Conservation (phyloP, 2,329 filamentous ascomycete species). For the Dactylonectria macrodidyma region DNA sequence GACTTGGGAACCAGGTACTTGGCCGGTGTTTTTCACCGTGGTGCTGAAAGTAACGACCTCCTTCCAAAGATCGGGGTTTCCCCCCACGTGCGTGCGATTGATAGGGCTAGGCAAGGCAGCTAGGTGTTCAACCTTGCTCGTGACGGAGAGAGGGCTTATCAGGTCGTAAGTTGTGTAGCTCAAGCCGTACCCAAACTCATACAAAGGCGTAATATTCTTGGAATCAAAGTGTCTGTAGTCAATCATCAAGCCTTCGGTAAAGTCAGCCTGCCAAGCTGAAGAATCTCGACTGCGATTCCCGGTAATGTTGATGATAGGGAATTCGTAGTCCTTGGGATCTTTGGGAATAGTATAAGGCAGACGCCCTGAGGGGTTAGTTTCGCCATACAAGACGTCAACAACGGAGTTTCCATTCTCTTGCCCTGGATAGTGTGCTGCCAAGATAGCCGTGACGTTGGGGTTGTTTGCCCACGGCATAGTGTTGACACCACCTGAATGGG, state of each 20-base stretch:
- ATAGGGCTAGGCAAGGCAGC: constrained; percentile 53
- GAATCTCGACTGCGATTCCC: constrained; percentile 59
- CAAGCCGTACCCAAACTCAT: constrained; percentile 83
- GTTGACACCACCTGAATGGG: constrained; percentile 74
- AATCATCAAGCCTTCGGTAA: constrained; percentile 65
- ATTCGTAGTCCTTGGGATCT: constrained; percentile 69
- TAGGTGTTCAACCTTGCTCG: constrained; percentile 52
- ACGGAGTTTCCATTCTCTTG: constrained; percentile 74
- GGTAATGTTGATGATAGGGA: constrained; percentile 55
- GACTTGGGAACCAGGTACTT: constrained; percentile 63
- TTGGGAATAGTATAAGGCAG: constrained; percentile 74
- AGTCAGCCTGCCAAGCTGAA: constrained; percentile 66
- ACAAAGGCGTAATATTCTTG: constrained; percentile 71
- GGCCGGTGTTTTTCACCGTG: constrained; percentile 76
- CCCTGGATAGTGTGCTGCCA: constrained; percentile 73
- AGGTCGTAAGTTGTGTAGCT: constrained; percentile 80
- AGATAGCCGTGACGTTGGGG: constrained; percentile 73
- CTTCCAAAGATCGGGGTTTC: constrained; percentile 62
- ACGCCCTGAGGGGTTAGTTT: constrained; percentile 68
- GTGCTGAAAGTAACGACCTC: constrained; percentile 64
- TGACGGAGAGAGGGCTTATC: constrained; percentile 58
- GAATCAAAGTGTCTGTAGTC: constrained; percentile 85
- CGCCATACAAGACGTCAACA: constrained; percentile 73
- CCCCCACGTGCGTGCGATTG: constrained; percentile 58
- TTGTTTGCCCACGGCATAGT: constrained; percentile 71